Evolutionary conservation across 164 flowering plant species (phyloP), one percentile per base, ranked within the genome.

Genomic region (Piper longum): DNA sequence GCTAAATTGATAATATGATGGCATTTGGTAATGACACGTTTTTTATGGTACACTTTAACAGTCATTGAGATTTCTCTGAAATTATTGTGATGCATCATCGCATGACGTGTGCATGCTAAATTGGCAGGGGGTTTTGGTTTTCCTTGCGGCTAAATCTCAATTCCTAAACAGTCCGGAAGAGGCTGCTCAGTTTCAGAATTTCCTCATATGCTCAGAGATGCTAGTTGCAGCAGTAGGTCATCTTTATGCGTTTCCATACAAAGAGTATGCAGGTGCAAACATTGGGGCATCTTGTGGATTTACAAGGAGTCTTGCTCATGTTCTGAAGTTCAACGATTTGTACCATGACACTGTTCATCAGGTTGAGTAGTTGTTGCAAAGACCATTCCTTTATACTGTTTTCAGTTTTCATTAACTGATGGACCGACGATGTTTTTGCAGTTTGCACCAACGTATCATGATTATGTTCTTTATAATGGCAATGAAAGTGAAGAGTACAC

Each of bases 371-470:
- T 26, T 26, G 36, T 26, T 26, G 36, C 36, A 26, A 26, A 26
- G 36, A 56, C 12, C 59, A 36, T 16, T 51, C 12, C 59, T 55
- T 56, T 17, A 4, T 5, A 56, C 59, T 14, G 4, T 56, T 16
- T 19, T 56, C 14, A 14, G 14, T 48, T 48, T 48, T 2, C 14
- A 9, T 48, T 48, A 58, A 41, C 45, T 64, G 57, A 40, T 58
- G n/a, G 57, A 19, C 26, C 51, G 4, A 18, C 42, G 18, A 19
- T 65, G 59, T 19, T 11, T 9, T 55, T 79, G 76, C 85, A 93
- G 98, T 93, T 93, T 79, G 97, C 98, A n/a, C 98, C 98, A 16
- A 88, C 97, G 6, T 93, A 93, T 68, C 98, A 93, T 71, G 98
- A 93, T 62, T 93, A 93, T 68, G 92, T 88, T 4, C 90, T 93